These are phyloP conservation scores for Kockiozyma suomiensis DNA, from an alignment of 805 yeast species.

Conservation along the genomic window DNA sequence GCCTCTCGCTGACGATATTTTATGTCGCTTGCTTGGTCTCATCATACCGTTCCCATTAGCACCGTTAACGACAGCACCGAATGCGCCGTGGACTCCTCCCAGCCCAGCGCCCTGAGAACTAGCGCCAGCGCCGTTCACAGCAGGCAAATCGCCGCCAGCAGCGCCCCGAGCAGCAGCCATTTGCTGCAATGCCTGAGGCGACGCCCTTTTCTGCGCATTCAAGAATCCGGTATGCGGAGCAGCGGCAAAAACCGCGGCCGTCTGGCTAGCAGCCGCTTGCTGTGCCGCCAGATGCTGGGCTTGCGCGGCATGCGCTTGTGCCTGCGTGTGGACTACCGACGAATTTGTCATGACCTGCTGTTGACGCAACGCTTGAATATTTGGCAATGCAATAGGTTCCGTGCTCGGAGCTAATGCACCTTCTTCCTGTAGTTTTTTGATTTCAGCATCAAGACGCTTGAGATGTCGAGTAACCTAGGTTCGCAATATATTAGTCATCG, in stretches of 20 bases:
- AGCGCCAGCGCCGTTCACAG: conserved; percentile 7
- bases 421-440: conserved; percentile 72
- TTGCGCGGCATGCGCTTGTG: conserved; percentile 12
- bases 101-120: not conserved
- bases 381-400: conserved; percentile 19
- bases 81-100: not conserved
- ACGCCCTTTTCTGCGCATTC: conserved; percentile 6
- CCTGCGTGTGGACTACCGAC: conserved; percentile 7
- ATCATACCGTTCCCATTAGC: not conserved
- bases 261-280: conserved; percentile 12
- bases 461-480: conserved; percentile 68
- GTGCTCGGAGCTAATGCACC: conserved; percentile 64
- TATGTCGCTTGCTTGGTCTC: conserved; percentile 7
- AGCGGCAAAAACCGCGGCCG: conserved; percentile 8
- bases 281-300: conserved; percentile 6
- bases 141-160: not conserved
- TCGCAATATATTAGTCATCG: conserved; percentile 6
- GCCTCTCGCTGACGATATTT: conserved; percentile 4
- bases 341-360: conserved; percentile 6
- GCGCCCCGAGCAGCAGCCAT: conserved; percentile 3
- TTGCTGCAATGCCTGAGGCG: conserved; percentile 7
- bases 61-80: not conserved
- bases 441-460: conserved; percentile 69
- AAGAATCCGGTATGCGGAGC: conserved; percentile 6
- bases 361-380: conserved; percentile 11